A percentile compares a stretch with the other conserved stretches of the same genome.
Conservation (phyloP, 306 rosid species). For the Benincasa hispida region DNA sequence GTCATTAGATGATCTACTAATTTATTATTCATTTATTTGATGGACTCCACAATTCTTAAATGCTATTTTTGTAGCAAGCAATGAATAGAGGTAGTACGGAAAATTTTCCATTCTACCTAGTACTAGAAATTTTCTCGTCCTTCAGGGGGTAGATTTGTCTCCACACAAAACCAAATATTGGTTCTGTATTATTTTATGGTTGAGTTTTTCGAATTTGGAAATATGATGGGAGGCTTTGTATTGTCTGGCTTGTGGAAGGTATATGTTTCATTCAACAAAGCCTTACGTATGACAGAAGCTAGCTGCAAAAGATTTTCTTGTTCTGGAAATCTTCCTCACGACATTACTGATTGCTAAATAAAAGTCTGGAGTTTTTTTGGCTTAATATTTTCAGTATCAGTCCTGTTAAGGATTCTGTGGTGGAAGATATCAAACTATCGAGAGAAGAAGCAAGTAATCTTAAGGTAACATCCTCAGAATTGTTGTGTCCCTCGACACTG, state of each 20-base stretch:
- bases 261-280: not conserved
- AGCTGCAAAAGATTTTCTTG: not conserved
- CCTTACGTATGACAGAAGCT: not conserved
- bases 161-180: too few species aligned
- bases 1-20: too few species aligned
- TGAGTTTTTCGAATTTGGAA: not conserved
- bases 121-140: too few species aligned
- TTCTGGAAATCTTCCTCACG: not conserved
- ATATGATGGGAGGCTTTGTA: not conserved
- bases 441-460: slow-evolving; percentile 57
- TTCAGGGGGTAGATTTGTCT: too few species aligned
- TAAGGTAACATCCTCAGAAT: slow-evolving; percentile 41
- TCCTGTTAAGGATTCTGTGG: slow-evolving; percentile 46
- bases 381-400: slow-evolving; percentile 33
- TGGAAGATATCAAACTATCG: slow-evolving; percentile 44
- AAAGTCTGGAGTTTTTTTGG: not conserved
- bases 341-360: not conserved
- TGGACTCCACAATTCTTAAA: too few species aligned
- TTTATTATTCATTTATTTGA: too few species aligned
- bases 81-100: too few species aligned
- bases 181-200: not conserved
- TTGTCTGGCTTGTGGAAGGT: not conserved
- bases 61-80: too few species aligned
- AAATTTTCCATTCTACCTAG: too few species aligned
- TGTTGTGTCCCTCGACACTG: not conserved